Base-by-base conservation (phyloP, 2,329 filamentous ascomycete genomes). In the Bimuria novae-zelandiae region DNA sequence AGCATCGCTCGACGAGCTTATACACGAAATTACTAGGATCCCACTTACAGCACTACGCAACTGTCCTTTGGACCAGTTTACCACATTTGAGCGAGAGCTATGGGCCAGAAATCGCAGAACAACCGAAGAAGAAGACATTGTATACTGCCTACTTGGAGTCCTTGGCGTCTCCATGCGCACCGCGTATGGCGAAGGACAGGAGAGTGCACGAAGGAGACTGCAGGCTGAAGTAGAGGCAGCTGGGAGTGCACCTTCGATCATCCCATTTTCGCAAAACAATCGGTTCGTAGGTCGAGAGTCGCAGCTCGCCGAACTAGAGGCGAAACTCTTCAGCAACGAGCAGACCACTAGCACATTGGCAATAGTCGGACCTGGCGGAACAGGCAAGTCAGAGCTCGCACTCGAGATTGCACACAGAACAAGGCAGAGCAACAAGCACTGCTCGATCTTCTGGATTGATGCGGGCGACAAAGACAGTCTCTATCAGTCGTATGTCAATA, bases 381-480 rank as follows among this genome's bases (percentile, higher is more conserved):
- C 16, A 25, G 39, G 39, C 39, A 41, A 41, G 14, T 41, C 39
- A 27, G 22, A 41, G 39, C 39, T 41, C 7, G 39, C 39, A 22
- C 39, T 41, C 39, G 23, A 41, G 39, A 4, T 27, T 41, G 39
- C 39, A 14, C n/a, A 41, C 23, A 41, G 21, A 41, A 41, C 23
- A 25, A 25, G 22, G 22, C 23, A 41, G 22, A 11, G 19, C 7
- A 41, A 27, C 39, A 41, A 27, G 10, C 16, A 16, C 39, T 27
- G 39, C 12, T 41, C 39, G 21, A 22, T 41, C 14, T 74, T 81
- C 54, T 81, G 75, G 78, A 66, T 80, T 4, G 70, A 75, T 4
- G 76, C 73, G 6, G 63, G 69, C 21, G 76, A 72, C 51, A 52
- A 58, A n/a, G 71, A 68, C 14, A 74, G 62, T 49, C 72, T 80